Conservation (phyloP, 495 filamentous ascomycete genomes). For the Wilcoxina mikolae region DNA sequence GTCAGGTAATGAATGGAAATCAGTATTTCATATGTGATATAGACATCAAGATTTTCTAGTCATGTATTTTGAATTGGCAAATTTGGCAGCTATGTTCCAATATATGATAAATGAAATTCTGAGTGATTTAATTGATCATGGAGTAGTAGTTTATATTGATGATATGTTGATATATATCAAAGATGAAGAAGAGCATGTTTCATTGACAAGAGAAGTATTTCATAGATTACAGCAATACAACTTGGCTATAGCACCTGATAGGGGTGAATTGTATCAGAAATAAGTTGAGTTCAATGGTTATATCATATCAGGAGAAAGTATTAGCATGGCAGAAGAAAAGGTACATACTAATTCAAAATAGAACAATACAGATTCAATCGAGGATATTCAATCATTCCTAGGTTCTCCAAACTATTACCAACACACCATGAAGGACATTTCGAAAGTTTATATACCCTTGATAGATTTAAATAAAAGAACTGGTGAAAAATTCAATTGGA, state of each 20-base stretch:
- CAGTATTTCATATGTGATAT: constrained; percentile 10
- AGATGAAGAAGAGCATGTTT: not conserved
- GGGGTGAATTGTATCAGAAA: not conserved
- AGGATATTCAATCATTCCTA: no score
- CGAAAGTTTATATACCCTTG: no score
- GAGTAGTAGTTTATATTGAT: not conserved
- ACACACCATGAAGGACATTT: no score
- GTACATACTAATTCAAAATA: not conserved
- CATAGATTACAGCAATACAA: no score
- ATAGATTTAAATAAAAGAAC: no score
- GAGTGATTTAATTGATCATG: not conserved
- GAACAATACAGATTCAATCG: no score
- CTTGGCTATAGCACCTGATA: not conserved
- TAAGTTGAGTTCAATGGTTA: not conserved
- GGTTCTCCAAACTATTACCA: no score
- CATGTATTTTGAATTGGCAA: no score
- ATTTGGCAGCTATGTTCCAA: no score
- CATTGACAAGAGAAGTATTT: no score
- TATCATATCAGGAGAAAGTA: not conserved
- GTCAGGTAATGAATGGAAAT: constrained; percentile 15
- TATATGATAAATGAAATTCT: no score
- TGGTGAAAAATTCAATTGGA: no score
- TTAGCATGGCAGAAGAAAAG: constrained; percentile 2
- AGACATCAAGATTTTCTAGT: not conserved
- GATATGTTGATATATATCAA: not conserved